Evolutionary conservation across 1,284 basidiomycete species (phyloP), one percentile per base, ranked within the genome.

Genomic region (Cryptococcus jaspeensis): DNA sequence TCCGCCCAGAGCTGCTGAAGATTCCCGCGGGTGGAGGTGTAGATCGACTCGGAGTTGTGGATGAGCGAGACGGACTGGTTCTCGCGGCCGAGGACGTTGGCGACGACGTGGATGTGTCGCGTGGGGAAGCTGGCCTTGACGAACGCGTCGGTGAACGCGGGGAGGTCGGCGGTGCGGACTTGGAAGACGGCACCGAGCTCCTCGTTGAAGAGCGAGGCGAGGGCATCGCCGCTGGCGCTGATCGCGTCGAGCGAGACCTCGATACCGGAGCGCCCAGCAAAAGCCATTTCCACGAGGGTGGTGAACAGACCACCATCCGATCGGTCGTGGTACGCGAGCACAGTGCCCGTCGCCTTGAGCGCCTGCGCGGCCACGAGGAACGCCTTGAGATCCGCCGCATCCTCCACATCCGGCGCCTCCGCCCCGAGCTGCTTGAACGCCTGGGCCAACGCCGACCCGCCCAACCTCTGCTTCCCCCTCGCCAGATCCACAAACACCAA

Each of bases 231-330:
- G 16, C 76, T 67, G 18, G 81, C 70, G 25, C 58, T 56, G 42
- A 89, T 69, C 4, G 81, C 74, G 66, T 78, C 77, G 51, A 82
- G 66, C 11, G 75, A 73, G 47, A 77, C 55, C 57, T 78, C 74
- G 32, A 86, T 83, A 35, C 96, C 96, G 11, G 85, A 83, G 52
- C 88, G 85, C 23, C 92, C 94, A 6, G 95, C 93, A 69, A 99
- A 98, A 44, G 86, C 84, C 96, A 99, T 99, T 79, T 99, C 96
- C n/a, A 82, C 87, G 35, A 97, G 74, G 4, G 94, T 89, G 0
- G 90, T 88, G 75, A 99, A 88, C 37, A 99, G 80, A 45, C 95
- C 96, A 55, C 96, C 96, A 70, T 99, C 96, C 0, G 95, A 98
- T 20, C 95, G 87, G 78, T 99, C 96, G 75, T 99, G 96, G 75